Percentiles rank a stretch among this genome's conserved stretches.
These are phyloP conservation scores for Penicillium sp. DNA, from an alignment of 2,329 filamentous ascomycete genomes.

Conservation along the genomic window DNA sequence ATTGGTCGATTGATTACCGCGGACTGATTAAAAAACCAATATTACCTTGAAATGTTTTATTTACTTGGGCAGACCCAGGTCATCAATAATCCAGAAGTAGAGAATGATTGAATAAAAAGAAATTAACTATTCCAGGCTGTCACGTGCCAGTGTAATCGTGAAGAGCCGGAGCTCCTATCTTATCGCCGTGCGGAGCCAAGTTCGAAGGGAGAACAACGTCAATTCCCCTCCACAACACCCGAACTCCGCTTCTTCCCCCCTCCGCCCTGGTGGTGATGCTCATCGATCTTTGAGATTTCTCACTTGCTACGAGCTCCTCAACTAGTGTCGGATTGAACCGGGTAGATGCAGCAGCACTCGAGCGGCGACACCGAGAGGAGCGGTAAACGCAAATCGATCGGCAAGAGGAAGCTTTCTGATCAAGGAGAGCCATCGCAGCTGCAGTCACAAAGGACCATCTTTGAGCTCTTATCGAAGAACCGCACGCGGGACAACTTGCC, in stretches of 20 bases:
- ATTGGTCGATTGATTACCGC: too few relatives aligned
- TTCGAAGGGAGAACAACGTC: slow-evolving; percentile 14
- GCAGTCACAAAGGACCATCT: slow-evolving; percentile 43
- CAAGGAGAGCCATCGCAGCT: slow-evolving; percentile 32
- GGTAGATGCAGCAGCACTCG: slow-evolving; percentile 43
- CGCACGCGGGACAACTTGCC: slow-evolving; percentile 22
- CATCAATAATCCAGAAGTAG: not conserved
- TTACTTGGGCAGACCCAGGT: not conserved
- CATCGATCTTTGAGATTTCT: slow-evolving; percentile 10
- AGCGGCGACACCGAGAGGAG: slow-evolving; percentile 39
- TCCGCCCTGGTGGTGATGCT: slow-evolving; percentile 11
- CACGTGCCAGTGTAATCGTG: not conserved
- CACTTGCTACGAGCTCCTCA: slow-evolving; percentile 20
- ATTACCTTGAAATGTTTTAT: too few relatives aligned
- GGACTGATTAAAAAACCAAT: too few relatives aligned
- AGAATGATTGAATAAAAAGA: not conserved
- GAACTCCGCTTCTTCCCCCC: slow-evolving; percentile 7
- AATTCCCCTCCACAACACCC: slow-evolving; percentile 19
- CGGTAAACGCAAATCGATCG: slow-evolving; percentile 42
- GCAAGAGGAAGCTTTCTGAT: slow-evolving; percentile 41
- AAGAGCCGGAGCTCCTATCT: slow-evolving; percentile 17
- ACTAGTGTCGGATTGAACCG: slow-evolving; percentile 29
- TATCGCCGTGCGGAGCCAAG: slow-evolving; percentile 25
- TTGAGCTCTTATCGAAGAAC: slow-evolving; percentile 42
- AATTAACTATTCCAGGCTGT: not conserved